Conservation (phyloP, 2,329 filamentous ascomycete species). For the Tolypocladium tundrense region DNA sequence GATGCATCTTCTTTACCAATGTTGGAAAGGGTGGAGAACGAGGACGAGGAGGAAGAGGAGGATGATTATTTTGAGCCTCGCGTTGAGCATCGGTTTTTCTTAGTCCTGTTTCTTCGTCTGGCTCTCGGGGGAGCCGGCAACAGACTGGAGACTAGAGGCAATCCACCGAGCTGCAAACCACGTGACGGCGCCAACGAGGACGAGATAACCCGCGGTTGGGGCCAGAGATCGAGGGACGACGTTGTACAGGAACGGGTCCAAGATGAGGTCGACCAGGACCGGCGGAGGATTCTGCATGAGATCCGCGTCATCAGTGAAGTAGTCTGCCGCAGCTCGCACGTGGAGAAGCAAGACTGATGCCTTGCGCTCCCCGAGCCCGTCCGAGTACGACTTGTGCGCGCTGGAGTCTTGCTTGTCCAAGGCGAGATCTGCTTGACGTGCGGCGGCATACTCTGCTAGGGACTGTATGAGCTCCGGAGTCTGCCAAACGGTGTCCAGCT, state of each 20-base stretch:
- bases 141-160: conserved; percentile 14
- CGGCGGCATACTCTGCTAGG: conserved; percentile 50
- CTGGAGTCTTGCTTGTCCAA: not conserved
- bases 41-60: not conserved
- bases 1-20: not conserved
- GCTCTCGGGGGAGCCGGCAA: conserved; percentile 13
- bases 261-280: conserved; percentile 69
- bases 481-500: conserved; percentile 50
- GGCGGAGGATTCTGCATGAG: conserved; percentile 68
- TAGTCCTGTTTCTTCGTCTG: conserved; percentile 28
- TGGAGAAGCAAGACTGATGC: conserved; percentile 60
- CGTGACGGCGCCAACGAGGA: conserved; percentile 42
- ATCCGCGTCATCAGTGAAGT: conserved; percentile 62
- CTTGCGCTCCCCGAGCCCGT: conserved; percentile 6
- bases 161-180: conserved; percentile 31
- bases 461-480: conserved; percentile 54
- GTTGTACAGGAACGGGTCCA: conserved; percentile 79
- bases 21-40: not conserved
- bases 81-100: conserved; percentile 1
- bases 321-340: conserved; percentile 70
- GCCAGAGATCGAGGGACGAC: conserved; percentile 68
- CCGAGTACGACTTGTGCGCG: not conserved
- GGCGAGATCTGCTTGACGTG: conserved; percentile 26
- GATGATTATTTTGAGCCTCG: not conserved
- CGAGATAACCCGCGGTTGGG: conserved; percentile 60